These are phyloP conservation scores for Rhizoclosmatium sp. DNA, from an alignment of 192 early-diverging fungal species.

Conservation along the genomic window DNA sequence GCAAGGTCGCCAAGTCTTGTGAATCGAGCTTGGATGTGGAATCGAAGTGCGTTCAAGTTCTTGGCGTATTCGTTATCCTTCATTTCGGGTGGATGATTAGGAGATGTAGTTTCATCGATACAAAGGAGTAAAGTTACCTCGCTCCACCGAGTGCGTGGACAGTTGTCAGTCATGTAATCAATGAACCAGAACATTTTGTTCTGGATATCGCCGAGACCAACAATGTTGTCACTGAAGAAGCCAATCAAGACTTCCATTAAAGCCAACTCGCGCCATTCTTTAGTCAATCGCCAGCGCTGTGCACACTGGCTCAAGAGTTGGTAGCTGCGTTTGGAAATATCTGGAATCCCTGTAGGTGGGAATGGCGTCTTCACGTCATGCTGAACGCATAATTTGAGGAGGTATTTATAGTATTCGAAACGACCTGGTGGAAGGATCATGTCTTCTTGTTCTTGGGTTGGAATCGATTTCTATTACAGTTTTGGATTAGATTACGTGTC, in stretches of 20 bases:
- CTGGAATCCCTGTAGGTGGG: too few species aligned
- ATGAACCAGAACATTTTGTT: constrained; percentile 10
- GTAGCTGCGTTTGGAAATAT: not conserved
- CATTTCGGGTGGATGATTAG: not conserved
- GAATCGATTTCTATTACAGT: not conserved
- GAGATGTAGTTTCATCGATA: not conserved
- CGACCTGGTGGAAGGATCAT: not conserved
- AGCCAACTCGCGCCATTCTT: constrained; percentile 11
- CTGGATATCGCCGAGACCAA: not conserved
- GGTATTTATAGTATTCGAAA: not conserved
- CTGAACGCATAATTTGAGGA: not conserved
- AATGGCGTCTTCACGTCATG: not conserved
- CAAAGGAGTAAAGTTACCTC: not conserved
- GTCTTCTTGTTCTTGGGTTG: not conserved
- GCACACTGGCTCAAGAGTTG: not conserved
- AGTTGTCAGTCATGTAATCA: not conserved
- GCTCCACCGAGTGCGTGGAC: not conserved
- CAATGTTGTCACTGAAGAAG: not conserved
- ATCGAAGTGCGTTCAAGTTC: not conserved
- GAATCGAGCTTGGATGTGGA: not conserved
- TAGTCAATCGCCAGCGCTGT: constrained; percentile 18
- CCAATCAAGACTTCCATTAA: constrained; percentile 6
- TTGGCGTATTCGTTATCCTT: not conserved
- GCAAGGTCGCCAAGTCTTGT: not conserved
- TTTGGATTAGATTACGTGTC: not conserved